Percentiles rank a stretch among this genome's conserved stretches.
phyloP scores from a whole-genome alignment of 1,284 basidiomycete genomes.

The Pyrrhoderma lamaoense region DNA sequence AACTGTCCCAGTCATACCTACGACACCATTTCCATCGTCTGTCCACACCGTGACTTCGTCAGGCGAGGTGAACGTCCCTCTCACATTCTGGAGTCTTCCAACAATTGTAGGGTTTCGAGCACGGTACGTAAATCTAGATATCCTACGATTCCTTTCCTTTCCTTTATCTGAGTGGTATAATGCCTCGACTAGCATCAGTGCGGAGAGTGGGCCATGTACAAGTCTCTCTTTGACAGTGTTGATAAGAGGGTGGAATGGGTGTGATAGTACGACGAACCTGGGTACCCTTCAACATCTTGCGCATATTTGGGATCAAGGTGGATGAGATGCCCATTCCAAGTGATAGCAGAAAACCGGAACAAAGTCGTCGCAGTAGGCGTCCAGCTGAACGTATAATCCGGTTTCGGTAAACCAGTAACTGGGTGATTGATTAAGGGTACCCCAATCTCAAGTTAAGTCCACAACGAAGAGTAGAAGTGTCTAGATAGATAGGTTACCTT shows the following conservation, averaged over 20 bases:
- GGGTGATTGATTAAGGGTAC: background rate
- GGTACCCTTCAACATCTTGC: conserved; percentile 59
- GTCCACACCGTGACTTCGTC: conserved; percentile 41
- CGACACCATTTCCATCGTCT: conserved; percentile 46
- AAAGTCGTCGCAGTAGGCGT: conserved; percentile 63
- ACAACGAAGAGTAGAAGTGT: no score
- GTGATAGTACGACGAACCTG: conserved; percentile 50
- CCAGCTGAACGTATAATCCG: conserved; percentile 58
- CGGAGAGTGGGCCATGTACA: conserved; percentile 77
- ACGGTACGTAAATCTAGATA: conserved; percentile 61
- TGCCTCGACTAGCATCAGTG: conserved; percentile 68
- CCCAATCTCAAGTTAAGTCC: no score
- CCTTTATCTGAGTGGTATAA: conserved; percentile 16
- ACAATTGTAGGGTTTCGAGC: conserved; percentile 71
- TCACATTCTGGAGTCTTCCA: conserved; percentile 47
- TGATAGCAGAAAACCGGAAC: conserved; percentile 80
- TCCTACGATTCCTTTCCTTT: background rate
- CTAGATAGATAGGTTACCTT: no score
- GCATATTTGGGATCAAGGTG: conserved; percentile 70
- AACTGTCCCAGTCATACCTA: conserved; percentile 65
- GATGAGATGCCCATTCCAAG: conserved; percentile 71
- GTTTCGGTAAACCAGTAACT: conserved; percentile 47
- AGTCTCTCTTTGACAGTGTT: conserved; percentile 50
- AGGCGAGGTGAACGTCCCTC: conserved; percentile 36
- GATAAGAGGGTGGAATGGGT: background rate